Conservation (phyloP, 495 filamentous ascomycete species). For the Trichoderma gamsii region DNA sequence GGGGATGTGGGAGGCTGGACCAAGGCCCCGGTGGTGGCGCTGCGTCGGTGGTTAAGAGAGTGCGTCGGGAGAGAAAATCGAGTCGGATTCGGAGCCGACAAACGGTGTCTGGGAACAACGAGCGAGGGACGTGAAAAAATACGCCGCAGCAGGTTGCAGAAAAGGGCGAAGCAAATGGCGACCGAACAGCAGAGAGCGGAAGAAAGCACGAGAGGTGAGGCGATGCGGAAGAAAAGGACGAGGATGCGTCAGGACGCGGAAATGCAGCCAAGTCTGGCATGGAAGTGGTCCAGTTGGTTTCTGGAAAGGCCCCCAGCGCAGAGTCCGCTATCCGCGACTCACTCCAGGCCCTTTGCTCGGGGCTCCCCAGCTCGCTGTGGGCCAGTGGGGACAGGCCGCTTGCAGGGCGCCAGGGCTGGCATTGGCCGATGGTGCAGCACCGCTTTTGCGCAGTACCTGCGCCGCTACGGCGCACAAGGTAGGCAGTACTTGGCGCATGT, state of each 20-base stretch:
- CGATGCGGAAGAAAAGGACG: conserved; percentile 1
- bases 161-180: not conserved
- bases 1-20: not conserved
- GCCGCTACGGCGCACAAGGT: not conserved
- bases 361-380: conserved; percentile 9
- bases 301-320: not conserved
- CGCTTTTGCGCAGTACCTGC: not conserved
- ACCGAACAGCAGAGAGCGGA: not conserved
- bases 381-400: conserved; percentile 10
- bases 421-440: not conserved
- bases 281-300: conserved; percentile 7
- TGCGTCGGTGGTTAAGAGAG: not conserved
- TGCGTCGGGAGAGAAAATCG: not conserved
- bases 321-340: not conserved
- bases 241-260: conserved; percentile 6
- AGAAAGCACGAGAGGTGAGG: not conserved
- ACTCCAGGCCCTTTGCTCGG: conserved; percentile 7
- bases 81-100: conserved; percentile 1
- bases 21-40: not conserved
- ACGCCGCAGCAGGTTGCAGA: not conserved
- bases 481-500: not conserved
- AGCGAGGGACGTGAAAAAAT: not conserved
- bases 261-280: not conserved
- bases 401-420: conserved; percentile 9
- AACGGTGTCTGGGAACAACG: not conserved